A percentile compares a stretch with the other conserved stretches of the same genome.
These are phyloP conservation scores for Pulveroboletus frians DNA, from an alignment of 768 basidiomycete species.

Conservation along the genomic window DNA sequence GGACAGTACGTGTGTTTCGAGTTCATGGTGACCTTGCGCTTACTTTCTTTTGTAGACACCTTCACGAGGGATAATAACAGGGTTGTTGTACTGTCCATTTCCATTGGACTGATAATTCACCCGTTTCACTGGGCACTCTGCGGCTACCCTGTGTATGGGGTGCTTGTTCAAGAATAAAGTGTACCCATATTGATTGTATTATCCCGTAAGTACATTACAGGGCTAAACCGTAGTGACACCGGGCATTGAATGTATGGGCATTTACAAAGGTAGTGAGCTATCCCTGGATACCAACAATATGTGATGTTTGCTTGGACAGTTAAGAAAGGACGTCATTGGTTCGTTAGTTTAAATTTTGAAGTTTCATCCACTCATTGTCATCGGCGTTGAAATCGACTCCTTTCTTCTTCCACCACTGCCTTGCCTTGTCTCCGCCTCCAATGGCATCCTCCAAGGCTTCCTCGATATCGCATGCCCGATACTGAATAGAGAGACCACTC, in stretches of 20 bases:
- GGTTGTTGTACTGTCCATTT: background rate
- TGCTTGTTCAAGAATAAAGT: constrained; percentile 6
- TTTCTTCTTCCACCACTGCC: constrained; percentile 76
- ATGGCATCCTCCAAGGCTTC: constrained; percentile 87
- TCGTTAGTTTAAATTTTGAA: constrained; percentile 63
- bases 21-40: background rate
- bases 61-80: constrained; percentile 25
- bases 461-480: constrained; percentile 88
- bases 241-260: background rate
- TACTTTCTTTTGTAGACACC: constrained; percentile 21
- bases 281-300: background rate
- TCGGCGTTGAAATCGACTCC: constrained; percentile 81
- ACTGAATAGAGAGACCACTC: constrained; percentile 73
- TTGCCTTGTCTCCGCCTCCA: constrained; percentile 68
- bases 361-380: constrained; percentile 85
- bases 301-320: background rate
- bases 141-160: background rate
- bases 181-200: constrained; percentile 9
- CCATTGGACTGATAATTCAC: background rate
- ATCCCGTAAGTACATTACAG: constrained; percentile 6
- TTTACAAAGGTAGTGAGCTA: constrained; percentile 1
- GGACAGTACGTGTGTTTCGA: constrained; percentile 50
- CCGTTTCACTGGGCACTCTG: background rate
- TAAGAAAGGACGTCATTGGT: background rate
- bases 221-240: background rate